Evolutionary conservation across 2,329 filamentous ascomycete species (phyloP), one percentile per base, ranked within the genome.

Genomic region (Exophiala calicioides): DNA sequence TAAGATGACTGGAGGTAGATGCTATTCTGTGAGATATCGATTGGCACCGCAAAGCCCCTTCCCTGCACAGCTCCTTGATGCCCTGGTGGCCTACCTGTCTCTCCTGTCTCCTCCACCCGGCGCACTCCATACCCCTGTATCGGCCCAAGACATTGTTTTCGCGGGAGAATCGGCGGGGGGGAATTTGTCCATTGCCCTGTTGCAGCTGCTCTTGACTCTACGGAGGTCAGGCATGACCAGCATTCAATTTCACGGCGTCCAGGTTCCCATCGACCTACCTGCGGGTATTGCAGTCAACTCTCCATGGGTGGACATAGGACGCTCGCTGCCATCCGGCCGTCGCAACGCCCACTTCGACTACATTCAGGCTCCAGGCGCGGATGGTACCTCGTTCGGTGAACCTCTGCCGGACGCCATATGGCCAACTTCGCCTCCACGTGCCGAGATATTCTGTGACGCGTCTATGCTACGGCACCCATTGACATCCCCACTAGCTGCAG

Each of bases 11-110:
- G 64, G 68, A 12, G 68, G 68, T 9, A 65, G 67, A 4, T 64
- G 63, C 18, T 61, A 74, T 23, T 73, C 69, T 8, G 68, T 76
- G 18, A 65, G 70, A 36, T 74, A 75, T 53, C 67, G 73, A 39
- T 65, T 75, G 5, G 71, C 72, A 2, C 73, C 73, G 12, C 70
- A 75, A 39, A 61, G 71, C 31, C 68, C 73, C 7, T 76, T 75
- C 52, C 73, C 72, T 12, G 64, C 71, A 3, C 69, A 69, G 3
- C 57, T 76, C 4, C 62, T 75, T 30, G 73, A 76, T 55, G 65
- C 67, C 19, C 58, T 76, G n/a, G 61, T 69, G 10, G 66, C 69
- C n/a, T 76, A 75, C 48, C 62, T 76, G 3, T 71, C 68, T 20
- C 65, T 76, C 20, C 61, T 75, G 5, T 65, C 69, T 9, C 73